Conservation (phyloP, 2,329 filamentous ascomycete species). For the Monosporascus sp. region DNA sequence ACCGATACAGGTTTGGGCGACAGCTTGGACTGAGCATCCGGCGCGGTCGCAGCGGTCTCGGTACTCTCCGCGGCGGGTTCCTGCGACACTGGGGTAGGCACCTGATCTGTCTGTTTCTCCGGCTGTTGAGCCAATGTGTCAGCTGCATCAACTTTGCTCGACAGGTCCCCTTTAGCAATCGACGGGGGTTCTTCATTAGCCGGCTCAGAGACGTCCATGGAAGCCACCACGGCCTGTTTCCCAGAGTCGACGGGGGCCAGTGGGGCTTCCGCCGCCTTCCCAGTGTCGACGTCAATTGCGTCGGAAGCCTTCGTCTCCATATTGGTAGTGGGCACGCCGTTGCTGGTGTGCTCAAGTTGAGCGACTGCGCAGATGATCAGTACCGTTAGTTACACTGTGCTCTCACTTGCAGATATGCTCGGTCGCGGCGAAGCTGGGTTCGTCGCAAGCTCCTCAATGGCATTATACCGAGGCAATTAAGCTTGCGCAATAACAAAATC, state of each 20-base stretch:
- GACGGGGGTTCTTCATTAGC: slow-evolving; percentile 8
- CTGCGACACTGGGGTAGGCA: slow-evolving; percentile 3
- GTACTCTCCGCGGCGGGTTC: slow-evolving; percentile 7
- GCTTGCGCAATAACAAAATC: slow-evolving; percentile 8
- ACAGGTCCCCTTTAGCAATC: slow-evolving; percentile 14
- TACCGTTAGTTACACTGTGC: not conserved
- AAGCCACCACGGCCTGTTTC: slow-evolving; percentile 4
- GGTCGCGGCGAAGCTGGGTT: slow-evolving; percentile 7
- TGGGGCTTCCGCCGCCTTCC: slow-evolving; percentile 14
- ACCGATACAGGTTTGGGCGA: slow-evolving; percentile 23
- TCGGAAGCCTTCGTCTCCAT: slow-evolving; percentile 15
- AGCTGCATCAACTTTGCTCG: slow-evolving; percentile 14
- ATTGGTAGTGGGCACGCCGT: slow-evolving; percentile 13
- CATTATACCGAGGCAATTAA: slow-evolving; percentile 14
- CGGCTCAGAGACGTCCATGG: slow-evolving; percentile 9
- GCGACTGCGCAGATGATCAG: slow-evolving; percentile 1
- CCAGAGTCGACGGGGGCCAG: slow-evolving; percentile 11
- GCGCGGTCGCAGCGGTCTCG: slow-evolving; percentile 1
- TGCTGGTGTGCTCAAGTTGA: slow-evolving; percentile 3
- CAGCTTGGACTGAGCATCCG: slow-evolving; percentile 14
- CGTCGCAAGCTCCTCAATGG: slow-evolving; percentile 7
- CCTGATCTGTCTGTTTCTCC: slow-evolving; percentile 17
- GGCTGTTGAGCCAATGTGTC: slow-evolving; percentile 13
- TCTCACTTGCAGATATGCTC: slow-evolving; percentile 1
- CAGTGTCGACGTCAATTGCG: slow-evolving; percentile 2